Evolutionary conservation across 2,329 filamentous ascomycete genomes (phyloP), one percentile per base, ranked within the genome.

Genomic region (Dactylellina parvicollis): DNA sequence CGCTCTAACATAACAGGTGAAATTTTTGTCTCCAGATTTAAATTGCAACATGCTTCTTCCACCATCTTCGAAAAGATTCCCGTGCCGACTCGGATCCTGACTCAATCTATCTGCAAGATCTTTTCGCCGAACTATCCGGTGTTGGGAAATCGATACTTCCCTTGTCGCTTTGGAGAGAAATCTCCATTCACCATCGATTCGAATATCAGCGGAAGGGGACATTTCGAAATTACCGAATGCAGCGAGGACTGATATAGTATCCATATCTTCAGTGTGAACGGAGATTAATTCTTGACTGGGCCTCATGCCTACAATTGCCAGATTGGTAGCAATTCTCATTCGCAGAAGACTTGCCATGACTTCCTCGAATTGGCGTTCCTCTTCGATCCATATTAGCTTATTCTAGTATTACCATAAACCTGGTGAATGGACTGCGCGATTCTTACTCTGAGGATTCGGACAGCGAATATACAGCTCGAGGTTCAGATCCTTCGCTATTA

Each of bases 311-410:
- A 66, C 60, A 16, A 73, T 73, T 4, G 60, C 69, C 14, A 73
- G 34, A 18, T 73, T 73, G 8, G 60, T 73, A 8, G 60, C 69
- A n/a, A 65, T 26, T 32, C 60, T 46, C 30, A 54, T 73, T 18
- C 69, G 52, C 1, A 73, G 69, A 16, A 73, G 60, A 28, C 56
- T 61, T 14, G 60, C 54, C 69, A 73, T 73, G 10, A 73, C 54
- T 8, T 73, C 60, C 28, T 73, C 69, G 9, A 73, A 73, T 36
- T 73, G 69, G 1, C 69, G 69, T 26, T 73, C 69, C 69, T 66
- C 69, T 73, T 30, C n/a, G 4, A n/a, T 4, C n/a, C 32, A 26
- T 3, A 5, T 56, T 49, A 55, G 30, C 10, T 12, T 18, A 32
- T 3, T 18, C 14, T 14, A 24, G n/a, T n/a, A 50, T 22, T 49